phyloP scores from a whole-genome alignment of 2,329 filamentous ascomycete species.

The Fusarium nodosum region DNA sequence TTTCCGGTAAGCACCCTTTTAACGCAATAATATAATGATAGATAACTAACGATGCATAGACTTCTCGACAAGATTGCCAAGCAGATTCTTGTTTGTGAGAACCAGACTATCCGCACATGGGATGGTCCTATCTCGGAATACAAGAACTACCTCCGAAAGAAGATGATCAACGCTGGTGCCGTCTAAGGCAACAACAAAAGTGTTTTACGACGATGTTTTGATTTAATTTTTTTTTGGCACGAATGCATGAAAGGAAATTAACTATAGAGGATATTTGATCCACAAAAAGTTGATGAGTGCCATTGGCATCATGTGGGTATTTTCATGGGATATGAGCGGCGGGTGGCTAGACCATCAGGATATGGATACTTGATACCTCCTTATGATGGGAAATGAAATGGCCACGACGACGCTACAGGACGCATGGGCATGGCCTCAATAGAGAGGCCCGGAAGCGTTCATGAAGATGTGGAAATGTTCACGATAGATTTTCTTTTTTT shows the following conservation, averaged over 20 bases:
- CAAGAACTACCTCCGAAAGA: slow-evolving; percentile 99
- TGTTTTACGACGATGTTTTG: slow-evolving; percentile 32
- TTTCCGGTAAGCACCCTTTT: slow-evolving; percentile 79
- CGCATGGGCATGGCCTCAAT: slow-evolving; percentile 51
- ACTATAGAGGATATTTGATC: slow-evolving; percentile 50
- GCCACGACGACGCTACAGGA: slow-evolving; percentile 49
- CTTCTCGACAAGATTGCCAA: slow-evolving; percentile 99
- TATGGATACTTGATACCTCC: slow-evolving; percentile 46
- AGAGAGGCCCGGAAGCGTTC: slow-evolving; percentile 49
- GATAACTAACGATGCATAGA: slow-evolving; percentile 62
- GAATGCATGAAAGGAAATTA: slow-evolving; percentile 46
- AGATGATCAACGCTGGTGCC: slow-evolving; percentile 92
- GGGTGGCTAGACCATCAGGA: slow-evolving; percentile 49
- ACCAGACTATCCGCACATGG: slow-evolving; percentile 93
- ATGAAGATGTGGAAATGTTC: slow-evolving; percentile 52
- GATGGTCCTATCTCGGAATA: slow-evolving; percentile 91
- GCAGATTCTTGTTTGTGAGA: slow-evolving; percentile 99
- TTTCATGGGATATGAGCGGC: slow-evolving; percentile 50
- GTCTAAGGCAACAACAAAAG: slow-evolving; percentile 69
- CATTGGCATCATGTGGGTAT: slow-evolving; percentile 48
- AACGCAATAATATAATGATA: background rate
- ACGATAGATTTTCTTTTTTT: slow-evolving; percentile 54
- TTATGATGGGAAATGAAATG: slow-evolving; percentile 40
- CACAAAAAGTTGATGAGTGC: slow-evolving; percentile 50
- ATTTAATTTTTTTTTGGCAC: slow-evolving; percentile 45